phyloP scores from a whole-genome alignment of 768 basidiomycete genomes.

The Cubamyces lactineus region DNA sequence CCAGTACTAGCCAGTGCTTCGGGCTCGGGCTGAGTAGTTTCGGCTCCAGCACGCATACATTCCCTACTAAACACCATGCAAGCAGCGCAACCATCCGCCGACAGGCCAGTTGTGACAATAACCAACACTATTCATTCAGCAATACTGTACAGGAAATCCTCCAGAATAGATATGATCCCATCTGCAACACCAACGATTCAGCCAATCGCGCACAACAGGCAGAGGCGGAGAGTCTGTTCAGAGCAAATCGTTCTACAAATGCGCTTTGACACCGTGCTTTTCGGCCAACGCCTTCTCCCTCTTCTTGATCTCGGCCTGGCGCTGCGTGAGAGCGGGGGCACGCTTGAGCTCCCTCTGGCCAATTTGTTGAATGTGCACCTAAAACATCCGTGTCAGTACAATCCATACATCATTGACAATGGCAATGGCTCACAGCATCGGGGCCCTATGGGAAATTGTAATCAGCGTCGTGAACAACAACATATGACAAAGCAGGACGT shows the following conservation, averaged over 20 bases:
- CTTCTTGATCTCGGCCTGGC: conserved; percentile 55
- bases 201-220: neutral
- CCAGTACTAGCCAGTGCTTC: too few relatives aligned
- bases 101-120: too few relatives aligned
- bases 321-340: conserved; percentile 60
- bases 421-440: conserved; percentile 59
- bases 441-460: conserved; percentile 57
- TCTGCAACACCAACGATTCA: too few relatives aligned
- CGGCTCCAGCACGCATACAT: too few relatives aligned
- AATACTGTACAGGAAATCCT: conserved; percentile 6
- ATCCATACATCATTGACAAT: neutral
- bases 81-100: too few relatives aligned
- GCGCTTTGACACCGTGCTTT: conserved; percentile 63
- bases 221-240: neutral
- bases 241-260: conserved; percentile 43
- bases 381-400: conserved; percentile 25
- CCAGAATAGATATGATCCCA: neutral
- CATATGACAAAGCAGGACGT: conserved; percentile 32
- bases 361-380: conserved; percentile 96
- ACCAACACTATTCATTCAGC: neutral
- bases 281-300: conserved; percentile 64
- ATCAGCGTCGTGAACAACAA: neutral
- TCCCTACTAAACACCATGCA: neutral
- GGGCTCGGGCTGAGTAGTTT: too few relatives aligned
- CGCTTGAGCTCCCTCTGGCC: conserved; percentile 88